Evolutionary conservation across 225 moss, liverwort and hornwort species (phyloP).

Genomic region (Pleurozium schreberi): DNA sequence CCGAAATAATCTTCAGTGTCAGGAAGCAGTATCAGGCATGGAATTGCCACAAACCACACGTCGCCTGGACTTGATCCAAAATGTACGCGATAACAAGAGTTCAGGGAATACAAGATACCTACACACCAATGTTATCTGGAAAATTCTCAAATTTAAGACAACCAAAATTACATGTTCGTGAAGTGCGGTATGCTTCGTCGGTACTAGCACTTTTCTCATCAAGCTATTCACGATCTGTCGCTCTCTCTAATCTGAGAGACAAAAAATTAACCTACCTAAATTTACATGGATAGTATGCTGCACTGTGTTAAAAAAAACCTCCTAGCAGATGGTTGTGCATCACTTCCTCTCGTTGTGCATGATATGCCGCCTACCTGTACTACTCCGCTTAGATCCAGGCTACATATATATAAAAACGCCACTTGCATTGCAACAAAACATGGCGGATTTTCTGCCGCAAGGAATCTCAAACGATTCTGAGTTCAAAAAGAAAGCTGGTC

Average conservation of each 20-base stretch:
- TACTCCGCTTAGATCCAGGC: slow-evolving; percentile 4
- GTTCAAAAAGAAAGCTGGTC: neutral
- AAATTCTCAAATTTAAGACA: neutral
- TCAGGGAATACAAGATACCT: neutral
- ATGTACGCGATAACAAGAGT: neutral
- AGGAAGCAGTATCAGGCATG: neutral
- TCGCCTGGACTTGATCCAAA: too few species aligned
- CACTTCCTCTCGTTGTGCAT: neutral
- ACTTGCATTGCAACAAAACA: neutral
- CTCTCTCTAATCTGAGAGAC: slow-evolving; percentile 6
- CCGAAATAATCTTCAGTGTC: neutral
- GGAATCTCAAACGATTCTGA: neutral
- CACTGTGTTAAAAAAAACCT: neutral
- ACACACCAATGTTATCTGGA: too few species aligned
- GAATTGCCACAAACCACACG: too few species aligned
- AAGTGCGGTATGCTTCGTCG: neutral
- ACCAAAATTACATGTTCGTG: slow-evolving; percentile 19
- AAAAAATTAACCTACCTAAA: slow-evolving; percentile 11
- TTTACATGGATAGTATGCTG: slow-evolving; percentile 4
- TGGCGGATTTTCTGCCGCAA: neutral
- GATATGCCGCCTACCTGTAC: neutral
- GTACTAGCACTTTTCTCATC: neutral
- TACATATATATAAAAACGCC: neutral
- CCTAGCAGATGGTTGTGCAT: neutral
- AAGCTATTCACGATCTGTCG: neutral